Conservation (phyloP, 768 basidiomycete species). For the Leccinum truebloodii region DNA sequence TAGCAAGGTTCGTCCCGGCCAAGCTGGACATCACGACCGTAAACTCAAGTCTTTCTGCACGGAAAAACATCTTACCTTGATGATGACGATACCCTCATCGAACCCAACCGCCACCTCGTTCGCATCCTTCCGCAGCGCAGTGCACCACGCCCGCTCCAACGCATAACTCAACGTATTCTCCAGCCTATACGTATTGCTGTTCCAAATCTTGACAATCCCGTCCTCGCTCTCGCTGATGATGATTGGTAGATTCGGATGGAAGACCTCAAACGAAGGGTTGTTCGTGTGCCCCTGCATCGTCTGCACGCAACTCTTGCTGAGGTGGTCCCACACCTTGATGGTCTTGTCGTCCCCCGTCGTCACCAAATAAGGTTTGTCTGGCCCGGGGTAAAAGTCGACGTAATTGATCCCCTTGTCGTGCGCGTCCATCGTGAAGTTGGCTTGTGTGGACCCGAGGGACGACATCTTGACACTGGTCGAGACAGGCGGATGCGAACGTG, state of each 20-base stretch:
- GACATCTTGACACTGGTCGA: conserved; percentile 97
- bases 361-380: conserved; percentile 95
- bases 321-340: conserved; percentile 99
- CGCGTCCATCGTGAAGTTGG: conserved; percentile 97
- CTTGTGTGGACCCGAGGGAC: conserved; percentile 79
- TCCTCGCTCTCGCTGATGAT: conserved; percentile 95
- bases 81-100: conserved; percentile 94
- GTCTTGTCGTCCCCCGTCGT: conserved; percentile 97
- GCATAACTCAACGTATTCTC: conserved; percentile 97
- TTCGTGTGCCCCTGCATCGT: conserved; percentile 98
- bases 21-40: conserved; percentile 46
- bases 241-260: conserved; percentile 76
- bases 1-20: conserved; percentile 54
- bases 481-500: conserved; percentile 96
- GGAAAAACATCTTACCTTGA: conserved; percentile 60
- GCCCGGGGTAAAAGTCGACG: conserved; percentile 97
- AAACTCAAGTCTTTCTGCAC: neutral
- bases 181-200: conserved; percentile 90
- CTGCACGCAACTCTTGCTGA: conserved; percentile 96
- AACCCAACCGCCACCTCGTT: conserved; percentile 97
- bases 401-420: conserved; percentile 99
- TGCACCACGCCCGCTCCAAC: conserved; percentile 94
- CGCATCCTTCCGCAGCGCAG: conserved; percentile 74
- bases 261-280: conserved; percentile 96
- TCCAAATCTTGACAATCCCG: conserved; percentile 98